Conservation (phyloP, 2,329 filamentous ascomycete genomes). For the Sporothrix euskadiensis region DNA sequence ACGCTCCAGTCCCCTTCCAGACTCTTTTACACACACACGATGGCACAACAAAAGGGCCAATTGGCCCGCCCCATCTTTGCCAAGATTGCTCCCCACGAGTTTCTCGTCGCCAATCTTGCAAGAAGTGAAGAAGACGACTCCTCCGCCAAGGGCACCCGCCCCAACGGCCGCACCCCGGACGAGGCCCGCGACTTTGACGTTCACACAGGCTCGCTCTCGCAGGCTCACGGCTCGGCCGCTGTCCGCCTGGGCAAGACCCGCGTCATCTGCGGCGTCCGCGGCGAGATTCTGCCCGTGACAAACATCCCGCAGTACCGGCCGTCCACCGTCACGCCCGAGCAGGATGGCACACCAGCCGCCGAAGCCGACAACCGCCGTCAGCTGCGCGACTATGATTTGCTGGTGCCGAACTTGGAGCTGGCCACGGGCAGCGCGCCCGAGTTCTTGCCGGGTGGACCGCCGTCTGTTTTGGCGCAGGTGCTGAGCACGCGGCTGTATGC, state of each 20-base stretch:
- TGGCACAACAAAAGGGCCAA: constrained; percentile 31
- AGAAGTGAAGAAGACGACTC: constrained; percentile 42
- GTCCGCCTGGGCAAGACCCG: constrained; percentile 87
- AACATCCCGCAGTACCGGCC: constrained; percentile 70
- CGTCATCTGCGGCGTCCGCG: constrained; percentile 90
- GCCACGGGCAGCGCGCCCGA: constrained; percentile 86
- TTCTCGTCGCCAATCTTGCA: constrained; percentile 81
- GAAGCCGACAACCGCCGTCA: constrained; percentile 44
- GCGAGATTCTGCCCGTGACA: constrained; percentile 74
- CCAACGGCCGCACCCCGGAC: constrained; percentile 74
- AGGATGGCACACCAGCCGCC: background rate
- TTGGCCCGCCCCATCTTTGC: constrained; percentile 71
- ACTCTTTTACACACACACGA: background rate
- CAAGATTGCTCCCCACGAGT: constrained; percentile 84
- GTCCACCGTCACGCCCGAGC: constrained; percentile 29
- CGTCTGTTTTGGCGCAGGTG: constrained; percentile 76
- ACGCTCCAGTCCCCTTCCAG: no score
- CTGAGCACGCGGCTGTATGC: constrained; percentile 78
- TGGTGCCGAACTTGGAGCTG: constrained; percentile 93
- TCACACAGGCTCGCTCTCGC: constrained; percentile 80
- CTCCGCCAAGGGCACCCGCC: constrained; percentile 60
- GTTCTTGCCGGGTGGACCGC: constrained; percentile 81
- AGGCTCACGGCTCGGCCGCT: constrained; percentile 86
- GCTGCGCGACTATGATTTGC: constrained; percentile 64
- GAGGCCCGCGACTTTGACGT: constrained; percentile 72